Evolutionary conservation across 495 filamentous ascomycete genomes (phyloP).

Genomic region (Penicillium dipodomyicola): DNA sequence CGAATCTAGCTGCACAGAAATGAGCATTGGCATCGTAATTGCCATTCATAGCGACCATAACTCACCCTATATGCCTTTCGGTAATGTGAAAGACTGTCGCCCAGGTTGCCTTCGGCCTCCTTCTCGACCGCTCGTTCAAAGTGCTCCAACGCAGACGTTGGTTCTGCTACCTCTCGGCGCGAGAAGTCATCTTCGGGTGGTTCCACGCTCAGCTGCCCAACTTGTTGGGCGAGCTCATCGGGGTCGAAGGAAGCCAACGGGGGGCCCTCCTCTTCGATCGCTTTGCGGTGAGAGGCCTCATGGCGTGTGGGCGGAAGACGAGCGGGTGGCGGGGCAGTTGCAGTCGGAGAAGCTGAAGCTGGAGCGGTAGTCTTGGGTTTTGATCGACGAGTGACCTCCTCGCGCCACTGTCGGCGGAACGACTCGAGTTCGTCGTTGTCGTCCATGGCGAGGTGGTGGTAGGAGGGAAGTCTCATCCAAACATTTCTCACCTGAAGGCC

Average conservation of each 20-base stretch:
- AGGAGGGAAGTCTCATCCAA: not conserved
- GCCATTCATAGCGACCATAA: slow-evolving; percentile 12
- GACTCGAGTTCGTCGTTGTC: slow-evolving; percentile 72
- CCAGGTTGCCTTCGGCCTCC: slow-evolving; percentile 78
- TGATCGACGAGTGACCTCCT: slow-evolving; percentile 66
- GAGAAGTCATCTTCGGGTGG: slow-evolving; percentile 34
- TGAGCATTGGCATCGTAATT: slow-evolving; percentile 16
- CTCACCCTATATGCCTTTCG: slow-evolving; percentile 81
- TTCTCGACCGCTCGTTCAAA: slow-evolving; percentile 90
- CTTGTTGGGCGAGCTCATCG: slow-evolving; percentile 42
- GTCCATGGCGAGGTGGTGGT: slow-evolving; percentile 44
- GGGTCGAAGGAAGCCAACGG: slow-evolving; percentile 37
- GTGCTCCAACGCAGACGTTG: slow-evolving; percentile 80
- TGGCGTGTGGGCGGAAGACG: slow-evolving; percentile 37
- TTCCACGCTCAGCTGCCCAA: slow-evolving; percentile 33
- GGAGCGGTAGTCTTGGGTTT: slow-evolving; percentile 25
- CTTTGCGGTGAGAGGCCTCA: slow-evolving; percentile 36
- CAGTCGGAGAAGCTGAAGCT: slow-evolving; percentile 20
- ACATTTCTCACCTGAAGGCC: not conserved
- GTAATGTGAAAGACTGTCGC: slow-evolving; percentile 87
- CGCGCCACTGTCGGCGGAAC: slow-evolving; percentile 79
- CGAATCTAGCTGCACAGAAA: slow-evolving; percentile 64
- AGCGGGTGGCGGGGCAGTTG: slow-evolving; percentile 25
- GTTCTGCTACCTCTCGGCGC: slow-evolving; percentile 46
- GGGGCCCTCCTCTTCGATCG: slow-evolving; percentile 41